These are phyloP conservation scores for Lagerstroemia speciosa DNA, from an alignment of 345 rosid species.

Conservation along the genomic window DNA sequence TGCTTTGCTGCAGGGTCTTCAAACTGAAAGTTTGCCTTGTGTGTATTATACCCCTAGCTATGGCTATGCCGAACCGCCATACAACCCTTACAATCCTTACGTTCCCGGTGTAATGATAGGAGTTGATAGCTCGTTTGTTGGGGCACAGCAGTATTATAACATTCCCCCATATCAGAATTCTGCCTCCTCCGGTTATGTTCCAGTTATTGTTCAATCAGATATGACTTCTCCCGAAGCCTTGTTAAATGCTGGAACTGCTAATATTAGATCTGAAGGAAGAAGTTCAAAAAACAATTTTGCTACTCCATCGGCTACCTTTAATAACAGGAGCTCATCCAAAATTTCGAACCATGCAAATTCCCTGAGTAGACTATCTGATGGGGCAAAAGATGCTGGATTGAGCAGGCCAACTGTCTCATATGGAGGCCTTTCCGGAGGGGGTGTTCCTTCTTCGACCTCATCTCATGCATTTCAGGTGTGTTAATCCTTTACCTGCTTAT, in stretches of 20 bases:
- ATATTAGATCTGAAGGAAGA: constrained; percentile 38
- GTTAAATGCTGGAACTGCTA: constrained; percentile 34
- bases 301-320: constrained; percentile 37
- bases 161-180: constrained; percentile 53
- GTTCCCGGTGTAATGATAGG: constrained; percentile 74
- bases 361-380: constrained; percentile 30
- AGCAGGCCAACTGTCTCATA: constrained; percentile 29
- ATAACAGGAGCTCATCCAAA: constrained; percentile 36
- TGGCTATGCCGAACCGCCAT: constrained; percentile 82
- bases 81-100: constrained; percentile 86
- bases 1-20: constrained; percentile 53
- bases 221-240: constrained; percentile 31
- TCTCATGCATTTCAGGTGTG: constrained; percentile 42
- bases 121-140: constrained; percentile 49
- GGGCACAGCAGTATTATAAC: constrained; percentile 60
- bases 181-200: constrained; percentile 46
- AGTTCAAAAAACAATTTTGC: constrained; percentile 31
- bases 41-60: constrained; percentile 72
- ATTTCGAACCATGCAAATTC: constrained; percentile 33
- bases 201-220: constrained; percentile 53
- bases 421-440: constrained; percentile 34
- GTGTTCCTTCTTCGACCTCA: constrained; percentile 25
- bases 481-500: not conserved
- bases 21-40: constrained; percentile 72
- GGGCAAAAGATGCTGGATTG: constrained; percentile 33